Base-by-base conservation (phyloP, 164 flowering plant species). In the Umbilicus rupestris region DNA sequence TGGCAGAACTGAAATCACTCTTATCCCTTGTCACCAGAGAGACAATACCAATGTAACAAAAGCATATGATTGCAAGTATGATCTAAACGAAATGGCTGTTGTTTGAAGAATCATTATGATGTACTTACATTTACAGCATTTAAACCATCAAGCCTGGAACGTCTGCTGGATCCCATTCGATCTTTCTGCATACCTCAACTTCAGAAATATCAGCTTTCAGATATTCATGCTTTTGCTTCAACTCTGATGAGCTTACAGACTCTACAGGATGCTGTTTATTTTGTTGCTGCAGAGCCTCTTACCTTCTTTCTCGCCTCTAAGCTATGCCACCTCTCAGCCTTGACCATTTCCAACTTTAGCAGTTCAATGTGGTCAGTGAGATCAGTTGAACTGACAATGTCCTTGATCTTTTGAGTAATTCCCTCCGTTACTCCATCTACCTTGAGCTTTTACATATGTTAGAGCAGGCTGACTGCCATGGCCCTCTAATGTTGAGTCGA, bases 211-310 rank as follows among this genome's bases (percentile, higher is more conserved):
- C 87, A 28, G 71, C 72, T 70, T 46, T 73, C 66, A 82, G 79
- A 71, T 75, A 66, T 55, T 83, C 90, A 65, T 78, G 81, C 72
- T 84, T 84, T 68, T 78, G 80, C 55, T 73, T 68, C 62, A 86
- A 68, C 49, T 57, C 79, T 8, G 85, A 71, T 39, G 80, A 78
- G 45, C 69, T 72, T 63, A 87, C 3, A 47, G 81, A 81, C 64
- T 80, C 85, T 7, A 69, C 82, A 62, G 88, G 76, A 50, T 66
- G 79, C 69, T 79, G 77, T 77, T 76, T 87, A 52, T 87, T 82
- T 72, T 83, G 76, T 62, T 78, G 77, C 70, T 72, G 73, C 65
- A 87, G 72, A 66, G 80, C 78, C 62, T 77, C 78, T 64, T n/a
- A 92, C 85, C 75, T 83, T 90, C 29, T 72, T 69, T 70, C 74